A percentile compares a stretch with the other conserved stretches of the same genome.
These are phyloP conservation scores for Pythium plurisporium DNA, from an alignment of 352 stramenopile genomes.

Conservation along the genomic window DNA sequence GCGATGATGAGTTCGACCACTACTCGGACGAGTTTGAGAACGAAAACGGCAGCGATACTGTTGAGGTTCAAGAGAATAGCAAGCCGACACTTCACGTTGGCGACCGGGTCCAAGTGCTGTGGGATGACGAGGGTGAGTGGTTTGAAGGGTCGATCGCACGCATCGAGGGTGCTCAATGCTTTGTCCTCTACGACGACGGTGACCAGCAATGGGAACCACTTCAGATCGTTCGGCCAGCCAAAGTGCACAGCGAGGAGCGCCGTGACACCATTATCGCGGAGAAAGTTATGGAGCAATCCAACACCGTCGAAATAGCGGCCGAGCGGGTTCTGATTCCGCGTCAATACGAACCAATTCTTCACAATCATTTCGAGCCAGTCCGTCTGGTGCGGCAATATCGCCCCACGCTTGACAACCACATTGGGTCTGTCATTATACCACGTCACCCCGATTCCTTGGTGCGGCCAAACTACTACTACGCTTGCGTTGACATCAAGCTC, in stretches of 20 bases:
- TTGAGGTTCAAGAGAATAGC: too few species aligned
- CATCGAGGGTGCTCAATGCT: slow-evolving; percentile 21
- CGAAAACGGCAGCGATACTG: slow-evolving; percentile 14
- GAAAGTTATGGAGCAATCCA: too few species aligned
- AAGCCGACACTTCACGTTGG: slow-evolving; percentile 16
- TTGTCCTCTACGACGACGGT: slow-evolving; percentile 51
- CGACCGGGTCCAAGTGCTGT: slow-evolving; percentile 42
- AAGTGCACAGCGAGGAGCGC: too few species aligned
- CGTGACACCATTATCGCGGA: too few species aligned
- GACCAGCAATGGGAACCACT: slow-evolving; percentile 47
- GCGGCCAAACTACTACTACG: background rate
- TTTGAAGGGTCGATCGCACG: slow-evolving; percentile 31
- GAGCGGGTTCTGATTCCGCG: slow-evolving; percentile 24
- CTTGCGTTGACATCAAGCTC: background rate
- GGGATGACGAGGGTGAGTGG: slow-evolving; percentile 36
- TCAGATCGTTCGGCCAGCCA: too few species aligned
- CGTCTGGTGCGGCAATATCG: slow-evolving; percentile 32
- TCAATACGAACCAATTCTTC: slow-evolving; percentile 26
- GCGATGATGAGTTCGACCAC: slow-evolving; percentile 39
- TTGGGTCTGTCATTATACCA: slow-evolving; percentile 32
- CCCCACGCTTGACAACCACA: slow-evolving; percentile 24
- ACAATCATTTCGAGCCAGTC: slow-evolving; percentile 42
- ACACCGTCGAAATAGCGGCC: background rate
- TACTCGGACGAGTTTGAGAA: slow-evolving; percentile 54
- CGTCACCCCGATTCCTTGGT: slow-evolving; percentile 16